phyloP scores from a whole-genome alignment of 164 flowering plant genomes.

The Annona squamosa region DNA sequence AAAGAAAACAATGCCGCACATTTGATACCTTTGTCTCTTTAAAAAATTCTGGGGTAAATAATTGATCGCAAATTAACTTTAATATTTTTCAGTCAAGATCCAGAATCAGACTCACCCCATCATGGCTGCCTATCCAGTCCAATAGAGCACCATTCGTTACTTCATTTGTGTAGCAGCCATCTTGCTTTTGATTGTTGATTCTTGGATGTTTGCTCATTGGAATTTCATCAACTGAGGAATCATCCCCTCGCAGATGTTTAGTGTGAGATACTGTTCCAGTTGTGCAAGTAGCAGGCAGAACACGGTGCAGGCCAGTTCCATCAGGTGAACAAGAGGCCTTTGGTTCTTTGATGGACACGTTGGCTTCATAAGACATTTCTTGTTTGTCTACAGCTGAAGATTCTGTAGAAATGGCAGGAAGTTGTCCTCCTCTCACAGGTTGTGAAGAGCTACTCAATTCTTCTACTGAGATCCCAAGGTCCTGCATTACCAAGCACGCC shows the following conservation, averaged over 20 bases:
- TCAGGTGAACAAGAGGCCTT: conserved; percentile 5
- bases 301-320: conserved; percentile 3
- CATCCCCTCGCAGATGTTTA: conserved; percentile 8
- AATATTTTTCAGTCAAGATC: neutral
- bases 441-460: conserved; percentile 7
- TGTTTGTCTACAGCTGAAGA: neutral
- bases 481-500: conserved; percentile 31
- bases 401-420: conserved; percentile 8
- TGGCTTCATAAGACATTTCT: conserved; percentile 8
- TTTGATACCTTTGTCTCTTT: neutral
- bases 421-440: conserved; percentile 11
- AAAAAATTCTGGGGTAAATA: neutral
- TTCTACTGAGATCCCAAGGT: conserved; percentile 19
- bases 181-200: conserved; percentile 15
- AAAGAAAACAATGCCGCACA: conserved; percentile 1
- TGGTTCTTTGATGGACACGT: neutral
- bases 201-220: conserved; percentile 27
- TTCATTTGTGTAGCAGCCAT: conserved; percentile 7
- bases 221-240: neutral
- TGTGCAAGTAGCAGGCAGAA: neutral
- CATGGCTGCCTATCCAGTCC: conserved; percentile 30
- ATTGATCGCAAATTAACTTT: neutral
- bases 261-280: neutral
- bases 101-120: conserved; percentile 31
- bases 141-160: conserved; percentile 34